Evolutionary conservation across 805 yeast species (phyloP).

Genomic region (Sugiyamaella americana): DNA sequence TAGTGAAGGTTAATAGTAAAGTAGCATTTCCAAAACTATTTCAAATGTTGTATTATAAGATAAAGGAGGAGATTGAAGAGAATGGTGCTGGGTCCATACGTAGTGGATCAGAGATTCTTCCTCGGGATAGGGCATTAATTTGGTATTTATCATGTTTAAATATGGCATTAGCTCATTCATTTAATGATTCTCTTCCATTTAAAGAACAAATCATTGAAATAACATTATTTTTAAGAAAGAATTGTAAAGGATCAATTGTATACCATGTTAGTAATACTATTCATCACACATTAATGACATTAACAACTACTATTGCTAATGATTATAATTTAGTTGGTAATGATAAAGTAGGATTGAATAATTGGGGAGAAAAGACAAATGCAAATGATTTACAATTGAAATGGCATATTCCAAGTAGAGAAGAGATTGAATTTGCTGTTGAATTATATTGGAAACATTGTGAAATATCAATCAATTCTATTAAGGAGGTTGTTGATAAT

Average conservation of each 20-base stretch:
- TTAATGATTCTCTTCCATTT: constrained; percentile 41
- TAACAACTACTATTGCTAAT: constrained; percentile 44
- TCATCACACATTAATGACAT: constrained; percentile 58
- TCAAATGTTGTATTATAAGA: constrained; percentile 42
- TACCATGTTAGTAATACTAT: constrained; percentile 57
- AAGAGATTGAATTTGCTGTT: constrained; percentile 56
- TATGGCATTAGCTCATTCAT: constrained; percentile 66
- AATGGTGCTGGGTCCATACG: constrained; percentile 78
- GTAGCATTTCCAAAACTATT: constrained; percentile 41
- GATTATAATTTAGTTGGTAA: constrained; percentile 18
- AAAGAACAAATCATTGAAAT: constrained; percentile 44
- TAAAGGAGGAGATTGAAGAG: constrained; percentile 60
- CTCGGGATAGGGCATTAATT: constrained; percentile 70
- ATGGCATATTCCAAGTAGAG: constrained; percentile 68
- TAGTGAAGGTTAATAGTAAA: constrained; percentile 59
- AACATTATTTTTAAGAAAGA: constrained; percentile 36
- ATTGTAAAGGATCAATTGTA: constrained; percentile 60
- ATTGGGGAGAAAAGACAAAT: constrained; percentile 31
- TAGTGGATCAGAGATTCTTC: constrained; percentile 55
- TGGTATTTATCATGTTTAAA: constrained; percentile 66
- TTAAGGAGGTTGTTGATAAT: constrained; percentile 35
- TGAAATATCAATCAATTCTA: constrained; percentile 17
- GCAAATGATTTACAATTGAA: constrained; percentile 39
- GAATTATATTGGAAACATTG: constrained; percentile 49
- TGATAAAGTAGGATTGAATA: constrained; percentile 9